Evolutionary conservation across 1,139 yeast species (phyloP).

Genomic region (Blastobotrys aristatus): DNA sequence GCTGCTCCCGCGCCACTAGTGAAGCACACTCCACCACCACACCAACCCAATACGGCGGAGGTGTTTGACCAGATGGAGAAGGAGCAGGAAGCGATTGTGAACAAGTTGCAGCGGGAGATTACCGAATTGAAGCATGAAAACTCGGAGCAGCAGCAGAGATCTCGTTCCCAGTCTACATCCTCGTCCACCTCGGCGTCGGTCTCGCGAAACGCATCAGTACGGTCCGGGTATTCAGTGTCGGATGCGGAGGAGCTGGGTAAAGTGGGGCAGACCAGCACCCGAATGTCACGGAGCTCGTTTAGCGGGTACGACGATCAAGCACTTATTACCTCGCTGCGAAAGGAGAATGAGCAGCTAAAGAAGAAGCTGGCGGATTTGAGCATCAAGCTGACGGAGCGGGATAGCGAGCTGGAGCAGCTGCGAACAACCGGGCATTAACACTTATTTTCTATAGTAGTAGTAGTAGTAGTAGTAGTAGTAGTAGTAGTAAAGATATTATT

Average conservation of each 20-base stretch:
- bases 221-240: slow-evolving; percentile 25
- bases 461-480: background rate
- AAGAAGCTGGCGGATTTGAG: slow-evolving; percentile 33
- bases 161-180: slow-evolving; percentile 32
- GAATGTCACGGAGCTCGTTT: slow-evolving; percentile 22
- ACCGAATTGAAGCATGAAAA: slow-evolving; percentile 26
- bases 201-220: slow-evolving; percentile 30
- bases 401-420: slow-evolving; percentile 28
- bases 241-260: slow-evolving; percentile 25
- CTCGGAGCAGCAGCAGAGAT: slow-evolving; percentile 20
- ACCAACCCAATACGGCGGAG: slow-evolving; percentile 19
- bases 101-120: slow-evolving; percentile 36
- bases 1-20: background rate
- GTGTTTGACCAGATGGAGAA: slow-evolving; percentile 31
- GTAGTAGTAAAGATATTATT: too few species aligned
- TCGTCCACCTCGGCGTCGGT: slow-evolving; percentile 28
- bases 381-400: slow-evolving; percentile 30
- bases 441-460: background rate
- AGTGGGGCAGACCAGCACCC: background rate
- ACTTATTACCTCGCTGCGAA: slow-evolving; percentile 19
- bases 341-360: slow-evolving; percentile 33
- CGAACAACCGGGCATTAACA: background rate
- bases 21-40: too few species aligned
- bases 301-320: slow-evolving; percentile 12
- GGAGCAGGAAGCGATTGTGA: slow-evolving; percentile 38